A percentile compares a stretch with the other conserved stretches of the same genome.
These are phyloP conservation scores for Mycotypha africana DNA, from an alignment of 371 early-diverging fungal species.

Conservation along the genomic window DNA sequence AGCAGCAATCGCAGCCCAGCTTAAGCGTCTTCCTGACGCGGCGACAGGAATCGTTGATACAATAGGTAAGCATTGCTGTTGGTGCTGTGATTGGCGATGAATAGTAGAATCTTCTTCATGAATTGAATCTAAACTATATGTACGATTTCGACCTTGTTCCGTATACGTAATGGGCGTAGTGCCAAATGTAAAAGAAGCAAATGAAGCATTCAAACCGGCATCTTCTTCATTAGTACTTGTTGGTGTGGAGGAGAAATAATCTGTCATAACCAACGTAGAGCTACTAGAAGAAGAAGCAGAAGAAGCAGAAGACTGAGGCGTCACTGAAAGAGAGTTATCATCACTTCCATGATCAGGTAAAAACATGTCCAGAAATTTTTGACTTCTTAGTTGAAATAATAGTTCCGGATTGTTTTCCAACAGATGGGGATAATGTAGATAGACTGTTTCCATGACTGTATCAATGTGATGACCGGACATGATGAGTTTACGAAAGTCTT, in stretches of 20 bases:
- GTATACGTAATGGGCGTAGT: no score
- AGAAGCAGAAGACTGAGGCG: no score
- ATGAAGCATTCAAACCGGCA: no score
- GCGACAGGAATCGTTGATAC: no score
- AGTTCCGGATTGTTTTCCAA: slow-evolving; percentile 51
- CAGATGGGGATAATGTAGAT: slow-evolving; percentile 54
- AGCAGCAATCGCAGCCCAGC: slow-evolving; percentile 31
- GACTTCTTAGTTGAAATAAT: slow-evolving; percentile 69
- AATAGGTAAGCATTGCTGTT: slow-evolving; percentile 12
- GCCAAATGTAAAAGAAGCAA: no score
- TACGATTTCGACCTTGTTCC: no score
- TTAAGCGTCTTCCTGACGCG: slow-evolving; percentile 31
- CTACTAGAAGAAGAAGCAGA: no score
- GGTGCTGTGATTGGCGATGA: background rate
- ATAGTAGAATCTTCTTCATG: background rate
- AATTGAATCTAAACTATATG: no score
- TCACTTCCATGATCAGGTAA: background rate
- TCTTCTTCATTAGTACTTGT: no score
- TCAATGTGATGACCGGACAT: slow-evolving; percentile 7
- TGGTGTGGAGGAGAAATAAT: no score
- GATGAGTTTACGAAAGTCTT: slow-evolving; percentile 1
- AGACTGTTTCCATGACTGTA: slow-evolving; percentile 52
- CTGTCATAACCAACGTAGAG: no score
- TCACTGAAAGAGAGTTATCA: no score
- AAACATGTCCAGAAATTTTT: slow-evolving; percentile 73